phyloP scores from a whole-genome alignment of 345 rosid species.

The Corchorus olitorius region DNA sequence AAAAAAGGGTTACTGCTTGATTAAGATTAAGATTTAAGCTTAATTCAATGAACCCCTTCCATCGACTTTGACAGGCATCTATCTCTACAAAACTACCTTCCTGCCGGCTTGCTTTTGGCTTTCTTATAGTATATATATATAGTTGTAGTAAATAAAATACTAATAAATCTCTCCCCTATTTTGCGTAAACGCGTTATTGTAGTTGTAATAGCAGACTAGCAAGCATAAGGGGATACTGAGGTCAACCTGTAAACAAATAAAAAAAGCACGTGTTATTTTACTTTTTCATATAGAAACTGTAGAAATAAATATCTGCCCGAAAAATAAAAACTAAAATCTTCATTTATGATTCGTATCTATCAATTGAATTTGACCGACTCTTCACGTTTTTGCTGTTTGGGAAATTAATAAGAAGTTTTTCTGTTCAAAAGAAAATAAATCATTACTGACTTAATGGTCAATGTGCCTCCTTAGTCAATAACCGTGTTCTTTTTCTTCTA shows the following conservation, averaged over 20 bases:
- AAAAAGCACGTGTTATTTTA: constrained; percentile 5
- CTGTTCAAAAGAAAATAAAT: background rate
- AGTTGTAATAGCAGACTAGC: constrained; percentile 6
- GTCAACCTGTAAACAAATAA: constrained; percentile 45
- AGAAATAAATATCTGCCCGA: no score
- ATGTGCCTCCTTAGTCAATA: background rate
- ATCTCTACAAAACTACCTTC: no score
- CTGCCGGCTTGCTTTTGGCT: no score
- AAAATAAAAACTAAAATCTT: no score
- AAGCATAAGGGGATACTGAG: constrained; percentile 34
- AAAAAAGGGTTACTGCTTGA: background rate
- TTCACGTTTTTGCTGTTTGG: background rate
- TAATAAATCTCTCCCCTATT: background rate
- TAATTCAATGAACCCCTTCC: background rate
- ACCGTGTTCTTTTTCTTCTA: background rate
- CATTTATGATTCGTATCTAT: background rate
- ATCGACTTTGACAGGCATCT: background rate
- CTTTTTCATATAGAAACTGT: background rate
- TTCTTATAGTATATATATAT: no score
- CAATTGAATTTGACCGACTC: background rate
- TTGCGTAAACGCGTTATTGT: constrained; percentile 5
- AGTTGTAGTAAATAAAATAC: no score
- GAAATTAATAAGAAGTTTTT: background rate
- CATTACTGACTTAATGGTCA: background rate
- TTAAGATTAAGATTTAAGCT: no score